Percentiles rank a stretch among this genome's conserved stretches.
Evolutionary conservation across 208 protist genomes (phyloP).

Genomic region (Leishmania aethiopica): DNA sequence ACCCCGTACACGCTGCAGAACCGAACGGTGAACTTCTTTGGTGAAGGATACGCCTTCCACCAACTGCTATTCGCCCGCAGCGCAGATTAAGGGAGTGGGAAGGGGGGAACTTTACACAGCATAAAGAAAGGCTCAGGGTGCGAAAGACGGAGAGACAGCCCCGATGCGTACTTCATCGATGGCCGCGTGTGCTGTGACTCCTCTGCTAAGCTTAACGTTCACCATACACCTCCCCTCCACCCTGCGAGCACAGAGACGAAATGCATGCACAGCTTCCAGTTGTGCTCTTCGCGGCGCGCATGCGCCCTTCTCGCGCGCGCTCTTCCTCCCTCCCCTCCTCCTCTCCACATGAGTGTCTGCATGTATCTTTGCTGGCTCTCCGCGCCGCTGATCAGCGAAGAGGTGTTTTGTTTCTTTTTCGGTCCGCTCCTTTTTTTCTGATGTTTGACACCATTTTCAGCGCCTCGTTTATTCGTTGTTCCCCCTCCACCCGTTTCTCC

Average conservation of each 20-base stretch:
- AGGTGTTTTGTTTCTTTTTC: neutral
- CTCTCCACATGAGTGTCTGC: neutral
- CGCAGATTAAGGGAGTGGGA: slow-evolving; percentile 3
- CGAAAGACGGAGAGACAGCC: neutral
- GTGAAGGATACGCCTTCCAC: slow-evolving; percentile 81
- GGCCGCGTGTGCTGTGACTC: neutral
- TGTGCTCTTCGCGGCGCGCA: neutral
- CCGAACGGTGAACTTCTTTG: slow-evolving; percentile 75
- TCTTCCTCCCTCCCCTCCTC: neutral
- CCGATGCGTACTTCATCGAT: neutral
- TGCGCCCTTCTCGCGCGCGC: neutral
- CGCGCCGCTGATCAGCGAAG: neutral
- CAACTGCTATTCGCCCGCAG: slow-evolving; percentile 60
- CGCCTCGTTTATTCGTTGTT: neutral
- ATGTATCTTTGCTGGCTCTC: neutral
- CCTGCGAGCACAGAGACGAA: neutral
- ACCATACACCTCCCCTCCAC: neutral
- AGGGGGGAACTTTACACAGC: neutral
- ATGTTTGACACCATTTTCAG: neutral
- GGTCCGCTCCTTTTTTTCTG: neutral
- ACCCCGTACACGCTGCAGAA: slow-evolving; percentile 62
- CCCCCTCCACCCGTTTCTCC: neutral
- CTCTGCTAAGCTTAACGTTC: neutral
- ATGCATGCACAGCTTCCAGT: neutral
- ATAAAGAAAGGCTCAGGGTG: neutral